Evolutionary conservation across 78 protist genomes (phyloP), one percentile per base, ranked within the genome.

Genomic region (Bigelowiella natans): DNA sequence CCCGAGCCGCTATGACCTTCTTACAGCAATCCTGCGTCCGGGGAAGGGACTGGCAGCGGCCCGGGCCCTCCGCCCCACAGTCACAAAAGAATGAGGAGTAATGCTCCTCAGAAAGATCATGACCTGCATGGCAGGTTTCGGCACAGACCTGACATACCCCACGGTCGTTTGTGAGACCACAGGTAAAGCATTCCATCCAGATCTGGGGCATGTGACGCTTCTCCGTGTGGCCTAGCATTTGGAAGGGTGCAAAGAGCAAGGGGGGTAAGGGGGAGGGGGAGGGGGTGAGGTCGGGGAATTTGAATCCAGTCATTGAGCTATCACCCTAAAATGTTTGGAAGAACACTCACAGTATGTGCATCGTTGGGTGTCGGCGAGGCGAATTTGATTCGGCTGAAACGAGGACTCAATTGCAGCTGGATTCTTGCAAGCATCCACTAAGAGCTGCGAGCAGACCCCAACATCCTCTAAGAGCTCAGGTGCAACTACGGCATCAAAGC

Each of bases 61-160:
- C 73, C 18, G 34, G 7, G 73, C 73, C 73, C 18, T 84, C 39
- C 11, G 87, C 87, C 87, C 87, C 87, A 84, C 87, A 84, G 36
- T 84, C 87, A 26, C 87, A 84, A 26, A 84, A 84, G 87, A 84
- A 84, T 11, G 87, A 84, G 29, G 87, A 84, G 87, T 31, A 84
- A 26, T 84, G 31, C 87, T 30, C 87, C 11, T 84, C 31, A 84
- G 36, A 30, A 84, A 84, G 87, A 11, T 30, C 31, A 26, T 84
- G 87, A 7, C 87, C 87, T 31, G 31, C 36, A 26, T 84, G 87
- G 36, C 87, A 84, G 26, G 87, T 84, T 7, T 31, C 39, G 39
- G 87, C 87, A 11, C 87, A 84, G 3, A 36, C 11, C 11, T 36
- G 39, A 31, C 87, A 84, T 30, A 84, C 87, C 39, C 87, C 87